phyloP scores from a whole-genome alignment of 1,139 yeast species.

The Kluyveromyces sp. region DNA sequence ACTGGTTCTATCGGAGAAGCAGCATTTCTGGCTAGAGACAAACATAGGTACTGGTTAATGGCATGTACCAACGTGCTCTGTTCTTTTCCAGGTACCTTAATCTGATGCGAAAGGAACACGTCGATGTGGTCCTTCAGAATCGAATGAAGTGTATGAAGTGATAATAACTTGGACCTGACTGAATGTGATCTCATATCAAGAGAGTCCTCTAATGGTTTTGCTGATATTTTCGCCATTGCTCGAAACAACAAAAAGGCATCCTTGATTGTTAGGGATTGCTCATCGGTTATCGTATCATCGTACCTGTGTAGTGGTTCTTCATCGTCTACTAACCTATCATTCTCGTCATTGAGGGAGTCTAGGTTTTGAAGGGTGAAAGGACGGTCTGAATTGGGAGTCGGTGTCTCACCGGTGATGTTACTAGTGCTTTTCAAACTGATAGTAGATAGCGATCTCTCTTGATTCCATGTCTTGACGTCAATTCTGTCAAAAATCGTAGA shows the following conservation, averaged over 20 bases:
- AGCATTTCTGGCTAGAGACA: conserved; percentile 82
- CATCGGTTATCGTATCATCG: conserved; percentile 38
- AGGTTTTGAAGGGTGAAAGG: conserved; percentile 53
- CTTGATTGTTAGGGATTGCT: conserved; percentile 64
- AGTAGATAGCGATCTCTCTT: conserved; percentile 14
- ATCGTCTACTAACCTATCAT: conserved; percentile 48
- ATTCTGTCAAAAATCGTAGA: conserved; percentile 79
- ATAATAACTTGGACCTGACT: conserved; percentile 81
- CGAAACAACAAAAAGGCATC: conserved; percentile 92
- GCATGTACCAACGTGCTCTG: conserved; percentile 67
- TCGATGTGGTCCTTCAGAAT: conserved; percentile 81
- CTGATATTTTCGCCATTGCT: conserved; percentile 89
- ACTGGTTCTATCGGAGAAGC: conserved; percentile 90
- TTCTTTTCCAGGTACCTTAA: conserved; percentile 55
- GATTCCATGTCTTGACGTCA: conserved; percentile 17
- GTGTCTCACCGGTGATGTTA: conserved; percentile 4
- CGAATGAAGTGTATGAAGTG: conserved; percentile 82
- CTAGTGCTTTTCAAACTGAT: conserved; percentile 7
- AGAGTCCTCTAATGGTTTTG: conserved; percentile 70
- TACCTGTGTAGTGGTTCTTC: conserved; percentile 26
- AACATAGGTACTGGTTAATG: conserved; percentile 74
- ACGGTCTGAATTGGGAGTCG: conserved; percentile 14
- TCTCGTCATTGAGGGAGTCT: conserved; percentile 51
- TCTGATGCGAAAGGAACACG: conserved; percentile 61
- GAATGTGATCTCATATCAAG: conserved; percentile 87